A percentile compares a stretch with the other conserved stretches of the same genome.
These are phyloP conservation scores for Pulicaria dysenterica DNA, from an alignment of 129 eudicot genomes.

Conservation along the genomic window DNA sequence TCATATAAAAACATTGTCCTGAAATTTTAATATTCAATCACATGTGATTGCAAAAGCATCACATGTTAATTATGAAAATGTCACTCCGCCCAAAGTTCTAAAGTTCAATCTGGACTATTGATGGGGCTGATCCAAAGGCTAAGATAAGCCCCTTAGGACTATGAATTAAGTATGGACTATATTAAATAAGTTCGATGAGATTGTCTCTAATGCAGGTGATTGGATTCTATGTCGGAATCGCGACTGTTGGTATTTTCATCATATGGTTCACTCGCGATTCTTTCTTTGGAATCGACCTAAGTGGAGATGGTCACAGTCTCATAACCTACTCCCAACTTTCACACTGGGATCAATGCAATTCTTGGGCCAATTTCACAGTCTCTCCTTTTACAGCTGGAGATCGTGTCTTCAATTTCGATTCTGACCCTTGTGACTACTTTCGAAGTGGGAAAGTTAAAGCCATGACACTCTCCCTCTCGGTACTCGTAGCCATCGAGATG, in stretches of 20 bases:
- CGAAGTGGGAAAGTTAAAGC: conserved; percentile 74
- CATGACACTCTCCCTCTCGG: conserved; percentile 78
- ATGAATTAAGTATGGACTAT: too few relatives aligned
- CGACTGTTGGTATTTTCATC: conserved; percentile 81
- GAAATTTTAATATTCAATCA: too few relatives aligned
- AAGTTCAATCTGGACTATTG: too few relatives aligned
- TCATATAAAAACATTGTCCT: too few relatives aligned
- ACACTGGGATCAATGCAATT: conserved; percentile 76
- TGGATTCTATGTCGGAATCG: conserved; percentile 80
- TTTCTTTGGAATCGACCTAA: conserved; percentile 72
- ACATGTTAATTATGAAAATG: too few relatives aligned
- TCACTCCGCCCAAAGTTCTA: too few relatives aligned
- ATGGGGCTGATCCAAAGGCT: too few relatives aligned
- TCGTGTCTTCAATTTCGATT: conserved; percentile 44
- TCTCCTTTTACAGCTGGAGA: conserved; percentile 64
- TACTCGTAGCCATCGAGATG: conserved; percentile 86
- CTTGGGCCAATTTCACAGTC: conserved; percentile 72
- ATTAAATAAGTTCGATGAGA: not conserved
- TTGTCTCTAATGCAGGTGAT: conserved; percentile 51
- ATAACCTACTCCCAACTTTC: conserved; percentile 74
- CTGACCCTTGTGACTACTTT: conserved; percentile 84
- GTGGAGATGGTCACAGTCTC: conserved; percentile 70
- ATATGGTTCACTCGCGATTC: conserved; percentile 82
- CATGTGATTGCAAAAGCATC: too few relatives aligned
- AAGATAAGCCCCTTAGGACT: too few relatives aligned